These are phyloP conservation scores for Yarrowia sp. DNA, from an alignment of 805 yeast species.

Conservation along the genomic window DNA sequence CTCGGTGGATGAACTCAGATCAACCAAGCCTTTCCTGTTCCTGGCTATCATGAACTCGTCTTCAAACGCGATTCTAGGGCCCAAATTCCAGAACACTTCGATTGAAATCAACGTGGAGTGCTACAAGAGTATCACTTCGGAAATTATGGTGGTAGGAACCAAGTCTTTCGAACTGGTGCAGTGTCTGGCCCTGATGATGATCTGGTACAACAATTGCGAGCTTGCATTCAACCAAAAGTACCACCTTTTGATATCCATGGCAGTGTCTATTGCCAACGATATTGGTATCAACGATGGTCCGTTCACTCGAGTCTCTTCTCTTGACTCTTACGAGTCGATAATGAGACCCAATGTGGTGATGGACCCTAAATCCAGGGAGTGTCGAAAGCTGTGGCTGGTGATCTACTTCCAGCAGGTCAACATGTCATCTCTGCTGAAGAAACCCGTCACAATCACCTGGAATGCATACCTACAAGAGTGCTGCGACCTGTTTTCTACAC, in stretches of 20 bases:
- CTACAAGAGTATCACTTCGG: slow-evolving; percentile 48
- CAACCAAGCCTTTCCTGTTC: slow-evolving; percentile 65
- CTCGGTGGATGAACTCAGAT: slow-evolving; percentile 58
- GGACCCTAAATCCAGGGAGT: slow-evolving; percentile 55
- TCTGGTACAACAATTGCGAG: slow-evolving; percentile 89
- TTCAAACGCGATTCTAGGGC: slow-evolving; percentile 49
- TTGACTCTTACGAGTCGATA: slow-evolving; percentile 45
- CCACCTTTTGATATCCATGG: slow-evolving; percentile 69
- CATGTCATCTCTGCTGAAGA: slow-evolving; percentile 67
- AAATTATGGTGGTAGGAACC: slow-evolving; percentile 71
- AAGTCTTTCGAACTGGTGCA: slow-evolving; percentile 74
- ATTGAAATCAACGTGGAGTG: slow-evolving; percentile 19
- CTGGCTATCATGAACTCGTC: slow-evolving; percentile 69
- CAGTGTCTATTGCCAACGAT: slow-evolving; percentile 75
- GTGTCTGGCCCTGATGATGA: slow-evolving; percentile 63
- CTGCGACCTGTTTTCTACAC: slow-evolving; percentile 56
- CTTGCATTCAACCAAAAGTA: slow-evolving; percentile 78
- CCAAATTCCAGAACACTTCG: slow-evolving; percentile 14
- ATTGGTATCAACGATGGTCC: slow-evolving; percentile 63
- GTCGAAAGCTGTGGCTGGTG: slow-evolving; percentile 60
- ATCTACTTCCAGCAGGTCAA: slow-evolving; percentile 69
- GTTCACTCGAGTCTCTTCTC: slow-evolving; percentile 45
- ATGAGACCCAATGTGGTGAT: slow-evolving; percentile 53
- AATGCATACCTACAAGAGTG: slow-evolving; percentile 66
- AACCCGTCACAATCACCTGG: slow-evolving; percentile 59